Conservation (phyloP, 257 asterid genomes). For the Solanum bulbocastanum region DNA sequence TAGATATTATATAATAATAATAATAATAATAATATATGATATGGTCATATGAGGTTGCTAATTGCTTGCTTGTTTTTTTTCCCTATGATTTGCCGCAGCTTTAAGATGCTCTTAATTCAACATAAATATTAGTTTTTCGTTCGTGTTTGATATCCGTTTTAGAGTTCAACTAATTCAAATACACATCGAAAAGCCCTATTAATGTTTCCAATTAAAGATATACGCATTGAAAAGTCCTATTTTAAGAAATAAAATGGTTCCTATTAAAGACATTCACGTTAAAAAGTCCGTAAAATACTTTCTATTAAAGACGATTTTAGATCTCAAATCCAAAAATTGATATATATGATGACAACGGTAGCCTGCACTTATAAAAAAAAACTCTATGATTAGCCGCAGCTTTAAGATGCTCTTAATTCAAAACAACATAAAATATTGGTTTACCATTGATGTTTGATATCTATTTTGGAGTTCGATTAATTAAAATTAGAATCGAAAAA, state of each 20-base stretch:
- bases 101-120: neutral
- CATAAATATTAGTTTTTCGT: neutral
- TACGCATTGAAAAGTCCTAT: neutral
- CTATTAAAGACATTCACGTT: too few species aligned
- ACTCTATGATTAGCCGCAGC: neutral
- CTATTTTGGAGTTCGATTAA: fast-evolving
- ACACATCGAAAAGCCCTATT: fast-evolving
- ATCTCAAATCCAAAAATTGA: too few species aligned
- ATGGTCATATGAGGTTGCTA: neutral
- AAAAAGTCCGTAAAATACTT: too few species aligned
- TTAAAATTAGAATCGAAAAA: fast-evolving
- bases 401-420: neutral
- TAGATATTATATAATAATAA: neutral
- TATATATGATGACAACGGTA: neutral
- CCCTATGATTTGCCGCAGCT: neutral
- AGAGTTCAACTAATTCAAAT: fast-evolving
- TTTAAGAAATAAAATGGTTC: neutral
- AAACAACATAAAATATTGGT: neutral
- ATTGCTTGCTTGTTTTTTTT: neutral
- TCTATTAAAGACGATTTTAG: neutral
- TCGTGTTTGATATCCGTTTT: neutral
- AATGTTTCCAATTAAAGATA: neutral
- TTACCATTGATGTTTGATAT: neutral
- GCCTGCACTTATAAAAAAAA: neutral
- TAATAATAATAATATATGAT: neutral